A percentile compares a stretch with the other conserved stretches of the same genome.
phyloP scores from a whole-genome alignment of 495 filamentous ascomycete species.

The Aspergillus avenaceus region DNA sequence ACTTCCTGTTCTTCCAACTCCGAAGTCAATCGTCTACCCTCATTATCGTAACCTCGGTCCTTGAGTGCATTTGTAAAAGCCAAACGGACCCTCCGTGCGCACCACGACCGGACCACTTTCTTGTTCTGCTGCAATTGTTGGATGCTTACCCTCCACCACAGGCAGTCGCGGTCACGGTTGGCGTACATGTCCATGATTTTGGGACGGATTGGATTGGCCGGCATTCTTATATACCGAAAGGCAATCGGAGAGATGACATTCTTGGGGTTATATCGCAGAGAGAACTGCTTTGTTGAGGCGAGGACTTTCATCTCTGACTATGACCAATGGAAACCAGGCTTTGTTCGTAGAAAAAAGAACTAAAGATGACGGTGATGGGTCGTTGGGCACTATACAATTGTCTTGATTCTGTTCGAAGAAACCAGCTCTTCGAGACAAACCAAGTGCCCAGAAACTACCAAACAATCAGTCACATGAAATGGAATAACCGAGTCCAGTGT shows the following conservation, averaged over 20 bases:
- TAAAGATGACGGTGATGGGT: too few species aligned
- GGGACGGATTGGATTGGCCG: conserved; percentile 27
- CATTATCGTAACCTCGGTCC: conserved; percentile 49
- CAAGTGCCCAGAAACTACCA: too few species aligned
- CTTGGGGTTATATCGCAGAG: conserved; percentile 21
- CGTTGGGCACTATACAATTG: not conserved
- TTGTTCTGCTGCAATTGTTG: conserved; percentile 23
- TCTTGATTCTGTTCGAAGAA: not conserved
- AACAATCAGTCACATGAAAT: not conserved
- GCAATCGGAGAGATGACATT: conserved; percentile 26
- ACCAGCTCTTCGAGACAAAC: not conserved
- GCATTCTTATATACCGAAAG: conserved; percentile 24
- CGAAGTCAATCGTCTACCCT: conserved; percentile 36
- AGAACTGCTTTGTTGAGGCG: conserved; percentile 13
- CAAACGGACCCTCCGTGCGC: conserved; percentile 41
- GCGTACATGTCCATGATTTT: conserved; percentile 34
- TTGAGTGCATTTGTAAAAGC: conserved; percentile 55
- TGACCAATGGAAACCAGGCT: not conserved
- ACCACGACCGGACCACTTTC: conserved; percentile 51
- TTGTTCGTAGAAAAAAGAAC: too few species aligned
- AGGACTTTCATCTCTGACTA: conserved; percentile 14
- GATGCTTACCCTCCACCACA: conserved; percentile 48
- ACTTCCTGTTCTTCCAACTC: not conserved
- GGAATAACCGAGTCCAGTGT: not conserved
- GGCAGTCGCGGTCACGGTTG: conserved; percentile 27